Evolutionary conservation across 2,329 filamentous ascomycete genomes (phyloP).

Genomic region (Fusarium sp.): DNA sequence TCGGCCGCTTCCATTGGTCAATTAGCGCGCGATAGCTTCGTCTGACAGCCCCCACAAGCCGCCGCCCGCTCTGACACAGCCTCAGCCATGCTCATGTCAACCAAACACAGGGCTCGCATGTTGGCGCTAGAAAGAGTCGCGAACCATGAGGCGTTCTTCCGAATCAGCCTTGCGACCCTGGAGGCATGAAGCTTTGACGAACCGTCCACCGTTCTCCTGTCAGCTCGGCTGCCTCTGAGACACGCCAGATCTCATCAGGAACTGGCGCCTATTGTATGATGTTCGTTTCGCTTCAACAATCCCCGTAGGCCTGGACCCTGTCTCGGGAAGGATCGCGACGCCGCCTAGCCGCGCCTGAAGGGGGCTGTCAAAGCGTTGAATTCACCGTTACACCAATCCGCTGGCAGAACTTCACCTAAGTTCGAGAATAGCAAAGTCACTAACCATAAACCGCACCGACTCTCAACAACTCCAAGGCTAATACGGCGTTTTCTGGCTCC

Average conservation of each 20-base stretch:
- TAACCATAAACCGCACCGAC: constrained; percentile 17
- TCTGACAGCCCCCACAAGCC: constrained; percentile 31
- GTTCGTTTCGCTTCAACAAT: constrained; percentile 22
- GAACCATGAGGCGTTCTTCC: constrained; percentile 37
- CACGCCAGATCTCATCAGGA: constrained; percentile 24
- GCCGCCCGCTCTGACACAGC: constrained; percentile 40
- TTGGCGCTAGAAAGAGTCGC: constrained; percentile 20
- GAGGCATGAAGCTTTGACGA: constrained; percentile 11
- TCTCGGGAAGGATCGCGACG: constrained; percentile 40
- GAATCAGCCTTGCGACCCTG: constrained; percentile 45
- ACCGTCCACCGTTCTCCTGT: constrained; percentile 21
- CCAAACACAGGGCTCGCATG: constrained; percentile 27
- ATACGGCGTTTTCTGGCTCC: constrained; percentile 6
- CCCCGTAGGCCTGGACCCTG: constrained; percentile 19
- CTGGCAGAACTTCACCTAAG: constrained; percentile 1
- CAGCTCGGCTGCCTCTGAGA: constrained; percentile 40
- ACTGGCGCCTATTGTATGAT: constrained; percentile 18
- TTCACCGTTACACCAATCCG: constrained; percentile 29
- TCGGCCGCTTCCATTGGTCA: constrained; percentile 24
- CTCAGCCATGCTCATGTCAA: constrained; percentile 24
- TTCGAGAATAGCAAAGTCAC: constrained; percentile 33
- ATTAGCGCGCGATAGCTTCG: constrained; percentile 44
- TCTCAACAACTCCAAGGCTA: constrained; percentile 9
- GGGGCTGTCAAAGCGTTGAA: constrained; percentile 5
- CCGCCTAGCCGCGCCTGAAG: constrained; percentile 6